A percentile compares a stretch with the other conserved stretches of the same genome.
These are phyloP conservation scores for Diaporthe sp. DNA, from an alignment of 2,329 filamentous ascomycete genomes.

Conservation along the genomic window DNA sequence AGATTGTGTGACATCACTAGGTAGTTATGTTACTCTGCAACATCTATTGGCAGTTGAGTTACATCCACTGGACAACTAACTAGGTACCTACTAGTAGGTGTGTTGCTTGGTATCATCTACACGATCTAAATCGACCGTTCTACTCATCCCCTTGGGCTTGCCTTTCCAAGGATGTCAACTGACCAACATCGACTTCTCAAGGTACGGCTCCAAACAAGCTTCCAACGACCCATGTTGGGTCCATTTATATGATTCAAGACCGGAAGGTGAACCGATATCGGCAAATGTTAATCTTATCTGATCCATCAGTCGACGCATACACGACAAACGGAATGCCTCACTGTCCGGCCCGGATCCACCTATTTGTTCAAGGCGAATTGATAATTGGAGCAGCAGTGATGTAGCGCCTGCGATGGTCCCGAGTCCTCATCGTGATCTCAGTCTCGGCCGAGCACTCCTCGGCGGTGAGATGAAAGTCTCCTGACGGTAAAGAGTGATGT, in stretches of 20 bases:
- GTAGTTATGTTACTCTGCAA: too few relatives aligned
- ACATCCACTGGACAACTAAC: too few relatives aligned
- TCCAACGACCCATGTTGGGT: not conserved
- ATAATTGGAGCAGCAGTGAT: not conserved
- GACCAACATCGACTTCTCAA: too few relatives aligned
- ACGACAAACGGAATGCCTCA: not conserved
- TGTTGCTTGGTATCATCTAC: too few relatives aligned
- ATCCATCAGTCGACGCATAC: not conserved
- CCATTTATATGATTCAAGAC: not conserved
- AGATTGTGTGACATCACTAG: too few relatives aligned
- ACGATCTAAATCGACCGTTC: too few relatives aligned
- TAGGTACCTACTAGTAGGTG: too few relatives aligned
- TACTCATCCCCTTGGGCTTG: too few relatives aligned
- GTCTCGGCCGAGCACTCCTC: not conserved
- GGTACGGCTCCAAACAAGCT: too few relatives aligned
- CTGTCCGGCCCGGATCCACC: not conserved
- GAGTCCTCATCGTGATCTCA: not conserved
- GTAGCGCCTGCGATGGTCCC: not conserved
- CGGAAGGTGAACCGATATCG: not conserved
- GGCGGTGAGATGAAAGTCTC: not conserved
- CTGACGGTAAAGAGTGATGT: not conserved
- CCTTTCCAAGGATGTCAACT: too few relatives aligned
- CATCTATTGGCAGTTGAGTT: too few relatives aligned
- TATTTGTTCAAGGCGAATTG: not conserved
- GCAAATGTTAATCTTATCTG: not conserved